These are phyloP conservation scores for Tetrahymena thermophila DNA, from an alignment of 73 alveolate species.

Conservation along the genomic window DNA sequence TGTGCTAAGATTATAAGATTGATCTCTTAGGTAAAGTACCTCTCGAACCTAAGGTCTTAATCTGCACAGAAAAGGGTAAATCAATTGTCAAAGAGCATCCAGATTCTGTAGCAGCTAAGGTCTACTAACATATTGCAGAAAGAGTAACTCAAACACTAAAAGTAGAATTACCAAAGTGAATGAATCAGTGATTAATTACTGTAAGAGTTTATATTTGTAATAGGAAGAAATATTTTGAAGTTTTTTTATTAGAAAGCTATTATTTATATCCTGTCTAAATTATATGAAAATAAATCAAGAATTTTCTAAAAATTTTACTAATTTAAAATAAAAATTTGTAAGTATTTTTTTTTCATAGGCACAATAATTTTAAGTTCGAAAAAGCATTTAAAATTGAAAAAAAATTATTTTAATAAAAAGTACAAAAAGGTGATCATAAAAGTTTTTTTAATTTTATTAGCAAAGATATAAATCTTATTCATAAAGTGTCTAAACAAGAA, in stretches of 20 bases:
- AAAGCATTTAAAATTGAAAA: too few species aligned
- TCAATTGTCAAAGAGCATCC: conserved; percentile 8
- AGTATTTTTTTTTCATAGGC: too few species aligned
- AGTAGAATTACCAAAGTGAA: background rate
- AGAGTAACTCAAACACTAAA: background rate
- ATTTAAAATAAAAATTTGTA: too few species aligned
- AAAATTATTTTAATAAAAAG: background rate
- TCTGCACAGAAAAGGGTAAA: conserved; percentile 35
- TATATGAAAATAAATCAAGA: background rate
- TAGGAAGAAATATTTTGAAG: too few species aligned
- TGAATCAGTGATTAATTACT: background rate
- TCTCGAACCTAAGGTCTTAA: conserved; percentile 35
- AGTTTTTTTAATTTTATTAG: background rate
- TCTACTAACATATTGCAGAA: background rate
- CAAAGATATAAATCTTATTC: background rate
- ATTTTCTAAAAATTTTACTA: background rate
- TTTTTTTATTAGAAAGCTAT: background rate
- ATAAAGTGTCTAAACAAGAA: background rate
- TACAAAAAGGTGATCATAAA: background rate
- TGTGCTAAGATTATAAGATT: conserved; percentile 67
- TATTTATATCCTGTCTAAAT: background rate
- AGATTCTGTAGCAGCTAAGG: conserved; percentile 28
- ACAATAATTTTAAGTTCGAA: too few species aligned
- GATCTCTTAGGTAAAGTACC: conserved; percentile 26
- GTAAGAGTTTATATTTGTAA: background rate